Evolutionary conservation across 23 red algal species (phyloP).

Genomic region (Chondrus crispus): DNA sequence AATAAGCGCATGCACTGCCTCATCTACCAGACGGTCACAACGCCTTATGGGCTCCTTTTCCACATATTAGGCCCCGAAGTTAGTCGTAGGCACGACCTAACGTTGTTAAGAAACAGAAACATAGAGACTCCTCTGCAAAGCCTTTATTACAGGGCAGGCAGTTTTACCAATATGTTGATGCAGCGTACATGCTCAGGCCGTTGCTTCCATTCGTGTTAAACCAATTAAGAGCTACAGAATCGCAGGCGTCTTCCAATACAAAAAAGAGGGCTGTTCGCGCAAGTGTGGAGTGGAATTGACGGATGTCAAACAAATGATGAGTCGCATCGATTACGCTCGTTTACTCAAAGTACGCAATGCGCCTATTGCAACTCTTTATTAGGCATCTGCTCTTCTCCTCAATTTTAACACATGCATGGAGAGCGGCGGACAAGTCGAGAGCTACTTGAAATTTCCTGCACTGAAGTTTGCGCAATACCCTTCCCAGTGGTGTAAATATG

Average conservation of each 20-base stretch:
- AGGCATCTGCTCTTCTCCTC: neutral
- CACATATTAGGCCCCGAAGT: neutral
- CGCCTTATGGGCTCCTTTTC: constrained; percentile 1
- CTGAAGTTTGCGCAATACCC: neutral
- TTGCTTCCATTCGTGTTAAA: neutral
- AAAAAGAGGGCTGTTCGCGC: neutral
- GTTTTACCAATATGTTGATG: neutral
- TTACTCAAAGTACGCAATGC: neutral
- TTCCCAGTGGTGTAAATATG: too few relatives aligned
- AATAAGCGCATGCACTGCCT: neutral
- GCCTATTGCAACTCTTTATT: neutral
- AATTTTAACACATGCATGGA: neutral
- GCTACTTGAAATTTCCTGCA: neutral
- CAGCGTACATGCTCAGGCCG: neutral
- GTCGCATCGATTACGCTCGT: neutral
- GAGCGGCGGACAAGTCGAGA: neutral
- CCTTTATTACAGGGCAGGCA: neutral
- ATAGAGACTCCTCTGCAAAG: neutral
- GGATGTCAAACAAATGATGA: neutral
- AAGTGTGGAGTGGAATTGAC: neutral
- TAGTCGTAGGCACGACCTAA: neutral
- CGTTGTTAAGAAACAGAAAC: neutral
- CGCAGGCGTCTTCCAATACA: neutral
- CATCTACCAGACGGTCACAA: constrained; percentile 5
- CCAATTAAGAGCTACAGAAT: neutral